Evolutionary conservation across 2,329 filamentous ascomycete species (phyloP).

Genomic region (Botryosphaeria dothidea): DNA sequence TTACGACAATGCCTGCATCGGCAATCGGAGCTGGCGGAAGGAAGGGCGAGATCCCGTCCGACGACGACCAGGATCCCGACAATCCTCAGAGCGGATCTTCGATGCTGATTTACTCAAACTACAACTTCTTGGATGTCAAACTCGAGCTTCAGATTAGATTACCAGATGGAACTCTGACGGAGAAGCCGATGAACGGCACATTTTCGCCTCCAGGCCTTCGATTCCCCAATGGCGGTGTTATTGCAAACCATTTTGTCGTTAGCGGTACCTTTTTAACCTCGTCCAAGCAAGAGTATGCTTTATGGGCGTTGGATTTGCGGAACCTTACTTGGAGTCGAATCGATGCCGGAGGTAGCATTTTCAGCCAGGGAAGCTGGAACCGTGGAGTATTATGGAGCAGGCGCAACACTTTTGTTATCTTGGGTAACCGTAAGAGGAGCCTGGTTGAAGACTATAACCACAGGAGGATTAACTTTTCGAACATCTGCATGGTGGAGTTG

Average conservation of each 20-base stretch:
- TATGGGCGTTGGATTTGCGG: slow-evolving; percentile 90
- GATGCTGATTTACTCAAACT: slow-evolving; percentile 99
- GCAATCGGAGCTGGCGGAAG: slow-evolving; percentile 63
- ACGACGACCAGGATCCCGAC: slow-evolving; percentile 37
- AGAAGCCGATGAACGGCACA: slow-evolving; percentile 84
- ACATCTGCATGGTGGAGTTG: slow-evolving; percentile 94
- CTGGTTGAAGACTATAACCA: slow-evolving; percentile 98
- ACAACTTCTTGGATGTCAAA: slow-evolving; percentile 97
- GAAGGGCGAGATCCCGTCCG: slow-evolving; percentile 25
- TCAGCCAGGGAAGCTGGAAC: slow-evolving; percentile 98
- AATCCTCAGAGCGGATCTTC: slow-evolving; percentile 47
- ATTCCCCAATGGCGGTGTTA: slow-evolving; percentile 93
- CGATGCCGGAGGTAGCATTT: slow-evolving; percentile 87
- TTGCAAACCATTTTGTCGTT: slow-evolving; percentile 95
- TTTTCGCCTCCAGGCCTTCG: slow-evolving; percentile 89
- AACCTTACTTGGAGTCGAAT: slow-evolving; percentile 93
- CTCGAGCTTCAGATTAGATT: slow-evolving; percentile 87
- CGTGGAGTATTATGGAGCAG: slow-evolving; percentile 90
- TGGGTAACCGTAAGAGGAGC: slow-evolving; percentile 90
- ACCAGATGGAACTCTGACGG: slow-evolving; percentile 78
- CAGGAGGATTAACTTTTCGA: slow-evolving; percentile 93
- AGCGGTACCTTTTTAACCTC: slow-evolving; percentile 97
- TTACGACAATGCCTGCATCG: slow-evolving; percentile 65
- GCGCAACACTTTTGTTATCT: slow-evolving; percentile 91
- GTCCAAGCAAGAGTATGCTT: slow-evolving; percentile 95